phyloP scores from a whole-genome alignment of 139 green algal genomes.

The Closterium sp. region DNA sequence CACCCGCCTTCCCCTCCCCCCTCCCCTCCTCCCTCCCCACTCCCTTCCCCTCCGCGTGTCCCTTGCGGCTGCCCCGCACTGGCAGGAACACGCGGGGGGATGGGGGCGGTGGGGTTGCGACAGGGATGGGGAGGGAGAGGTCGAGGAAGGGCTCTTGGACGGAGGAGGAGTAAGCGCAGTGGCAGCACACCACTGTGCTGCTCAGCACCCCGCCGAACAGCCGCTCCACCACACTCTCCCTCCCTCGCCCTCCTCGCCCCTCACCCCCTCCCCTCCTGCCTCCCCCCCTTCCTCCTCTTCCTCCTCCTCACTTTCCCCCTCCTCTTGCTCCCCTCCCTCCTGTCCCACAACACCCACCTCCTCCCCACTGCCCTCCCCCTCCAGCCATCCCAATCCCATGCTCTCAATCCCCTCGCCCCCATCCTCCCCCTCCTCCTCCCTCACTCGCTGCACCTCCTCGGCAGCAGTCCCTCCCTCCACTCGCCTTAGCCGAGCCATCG shows the following conservation, averaged over 20 bases:
- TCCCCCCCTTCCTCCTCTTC: not conserved
- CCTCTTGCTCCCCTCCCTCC: not conserved
- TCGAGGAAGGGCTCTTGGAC: constrained; percentile 91
- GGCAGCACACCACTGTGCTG: constrained; percentile 77
- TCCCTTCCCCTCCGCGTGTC: not conserved
- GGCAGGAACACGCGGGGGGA: not conserved
- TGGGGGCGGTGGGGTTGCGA: not conserved
- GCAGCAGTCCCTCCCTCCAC: not conserved
- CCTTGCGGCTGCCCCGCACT: not conserved
- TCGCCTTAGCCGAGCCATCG: not conserved
- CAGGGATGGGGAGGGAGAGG: constrained; percentile 81
- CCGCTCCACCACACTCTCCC: constrained; percentile 70
- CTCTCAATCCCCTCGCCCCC: not conserved
- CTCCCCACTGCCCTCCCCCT: not conserved
- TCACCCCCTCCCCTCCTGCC: not conserved
- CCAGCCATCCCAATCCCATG: constrained; percentile 5
- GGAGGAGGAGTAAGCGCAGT: constrained; percentile 74
- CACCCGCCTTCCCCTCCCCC: constrained; percentile 6
- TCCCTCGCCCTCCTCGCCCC: not conserved
- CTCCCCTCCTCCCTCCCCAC: not conserved
- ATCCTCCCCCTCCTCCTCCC: constrained; percentile 46
- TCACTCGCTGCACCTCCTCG: not conserved
- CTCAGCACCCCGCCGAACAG: constrained; percentile 80
- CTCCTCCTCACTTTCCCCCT: constrained; percentile 62
- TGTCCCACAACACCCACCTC: not conserved